Percentiles rank a stretch among this genome's conserved stretches.
phyloP scores from a whole-genome alignment of 148 eudicot genomes.

The Vaccinium myrtillus region DNA sequence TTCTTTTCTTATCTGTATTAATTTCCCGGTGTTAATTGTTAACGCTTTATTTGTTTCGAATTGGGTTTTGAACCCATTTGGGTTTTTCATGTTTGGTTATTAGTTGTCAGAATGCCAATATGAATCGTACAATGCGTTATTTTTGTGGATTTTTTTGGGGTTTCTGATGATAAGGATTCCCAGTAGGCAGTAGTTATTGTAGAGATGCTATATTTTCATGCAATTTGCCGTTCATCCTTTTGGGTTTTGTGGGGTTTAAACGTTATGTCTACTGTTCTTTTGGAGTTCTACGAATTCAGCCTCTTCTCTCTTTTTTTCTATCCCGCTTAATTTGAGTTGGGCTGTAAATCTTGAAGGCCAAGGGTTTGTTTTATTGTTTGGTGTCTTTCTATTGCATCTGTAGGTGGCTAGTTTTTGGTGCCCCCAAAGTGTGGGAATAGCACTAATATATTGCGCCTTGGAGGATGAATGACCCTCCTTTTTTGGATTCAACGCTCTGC shows the following conservation, averaged over 20 bases:
- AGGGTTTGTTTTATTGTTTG: not conserved
- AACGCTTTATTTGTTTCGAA: not conserved
- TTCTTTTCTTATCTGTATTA: no score
- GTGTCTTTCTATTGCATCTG: not conserved
- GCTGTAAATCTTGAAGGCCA: not conserved
- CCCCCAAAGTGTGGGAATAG: not conserved
- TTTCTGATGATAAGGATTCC: not conserved
- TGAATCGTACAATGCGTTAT: not conserved
- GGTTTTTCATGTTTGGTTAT: not conserved
- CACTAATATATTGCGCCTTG: no score
- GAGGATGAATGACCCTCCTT: not conserved
- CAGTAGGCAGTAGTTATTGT: not conserved
- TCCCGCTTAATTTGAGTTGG: not conserved
- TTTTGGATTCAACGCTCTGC: not conserved
- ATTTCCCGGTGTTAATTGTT: not conserved
- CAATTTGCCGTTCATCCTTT: not conserved
- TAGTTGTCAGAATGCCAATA: not conserved
- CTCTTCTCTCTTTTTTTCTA: not conserved
- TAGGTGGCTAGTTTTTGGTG: not conserved
- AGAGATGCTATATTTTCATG: not conserved
- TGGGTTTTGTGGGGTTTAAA: not conserved
- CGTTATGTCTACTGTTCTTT: not conserved
- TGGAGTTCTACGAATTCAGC: not conserved
- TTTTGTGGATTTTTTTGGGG: not conserved
- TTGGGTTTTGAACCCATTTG: not conserved